Percentiles rank a stretch among this genome's conserved stretches.
Evolutionary conservation across 805 yeast genomes (phyloP).

Genomic region (Candida easanensis): DNA sequence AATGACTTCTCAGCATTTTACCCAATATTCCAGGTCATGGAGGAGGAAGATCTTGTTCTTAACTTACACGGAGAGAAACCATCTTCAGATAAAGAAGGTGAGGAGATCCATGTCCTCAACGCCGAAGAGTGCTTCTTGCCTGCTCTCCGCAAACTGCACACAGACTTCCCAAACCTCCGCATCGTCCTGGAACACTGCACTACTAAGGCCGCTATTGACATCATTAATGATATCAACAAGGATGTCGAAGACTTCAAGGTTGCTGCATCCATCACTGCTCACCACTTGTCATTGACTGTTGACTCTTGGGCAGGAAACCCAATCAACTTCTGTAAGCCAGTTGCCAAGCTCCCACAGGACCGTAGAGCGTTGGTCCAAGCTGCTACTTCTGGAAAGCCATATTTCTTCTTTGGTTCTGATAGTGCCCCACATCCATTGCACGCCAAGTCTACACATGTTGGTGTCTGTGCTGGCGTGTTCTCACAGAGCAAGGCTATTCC

Average conservation of each 20-base stretch:
- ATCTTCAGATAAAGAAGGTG: slow-evolving; percentile 47
- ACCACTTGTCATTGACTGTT: slow-evolving; percentile 82
- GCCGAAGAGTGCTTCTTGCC: slow-evolving; percentile 95
- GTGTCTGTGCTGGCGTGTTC: slow-evolving; percentile 98
- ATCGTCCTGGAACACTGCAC: slow-evolving; percentile 95
- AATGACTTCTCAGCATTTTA: slow-evolving; percentile 87
- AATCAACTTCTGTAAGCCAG: slow-evolving; percentile 94
- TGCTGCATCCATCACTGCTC: slow-evolving; percentile 94
- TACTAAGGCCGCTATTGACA: slow-evolving; percentile 80
- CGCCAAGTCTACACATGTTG: slow-evolving; percentile 70
- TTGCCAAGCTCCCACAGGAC: slow-evolving; percentile 89
- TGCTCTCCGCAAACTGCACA: slow-evolving; percentile 73
- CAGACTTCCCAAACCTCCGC: slow-evolving; percentile 79
- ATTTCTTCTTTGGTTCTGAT: slow-evolving; percentile 95
- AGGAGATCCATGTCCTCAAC: slow-evolving; percentile 83
- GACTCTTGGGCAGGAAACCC: slow-evolving; percentile 98
- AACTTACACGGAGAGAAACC: slow-evolving; percentile 98
- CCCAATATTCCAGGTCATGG: slow-evolving; percentile 88
- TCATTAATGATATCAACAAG: slow-evolving; percentile 63
- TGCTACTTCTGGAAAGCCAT: slow-evolving; percentile 88
- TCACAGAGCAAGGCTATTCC: slow-evolving; percentile 82
- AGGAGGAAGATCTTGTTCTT: slow-evolving; percentile 69
- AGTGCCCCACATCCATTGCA: slow-evolving; percentile 94
- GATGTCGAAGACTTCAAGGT: slow-evolving; percentile 49
- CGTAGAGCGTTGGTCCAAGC: slow-evolving; percentile 78